Conservation (phyloP, 495 filamentous ascomycete genomes). For the Lindgomyces ingoldianus region DNA sequence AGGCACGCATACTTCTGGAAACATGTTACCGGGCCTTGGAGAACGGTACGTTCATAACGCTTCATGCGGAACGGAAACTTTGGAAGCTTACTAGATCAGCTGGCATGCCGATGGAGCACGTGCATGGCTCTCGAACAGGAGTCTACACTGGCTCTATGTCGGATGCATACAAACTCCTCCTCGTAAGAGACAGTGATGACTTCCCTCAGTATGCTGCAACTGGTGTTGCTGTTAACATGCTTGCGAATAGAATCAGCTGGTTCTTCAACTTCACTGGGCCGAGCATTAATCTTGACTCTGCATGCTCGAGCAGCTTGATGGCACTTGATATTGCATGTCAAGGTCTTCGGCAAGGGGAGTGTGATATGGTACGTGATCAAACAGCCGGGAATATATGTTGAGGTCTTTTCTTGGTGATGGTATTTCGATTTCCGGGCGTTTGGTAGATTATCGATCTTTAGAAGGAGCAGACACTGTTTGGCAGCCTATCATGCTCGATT, state of each 20-base stretch:
- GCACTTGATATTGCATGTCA: slow-evolving; percentile 22
- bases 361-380: neutral
- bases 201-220: slow-evolving; percentile 1
- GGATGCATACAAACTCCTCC: neutral
- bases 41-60: too few relatives aligned
- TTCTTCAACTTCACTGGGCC: slow-evolving; percentile 22
- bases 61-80: too few relatives aligned
- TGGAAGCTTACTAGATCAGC: too few relatives aligned
- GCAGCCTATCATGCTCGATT: too few relatives aligned
- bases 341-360: neutral
- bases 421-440: too few relatives aligned
- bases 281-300: slow-evolving; percentile 18
- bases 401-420: too few relatives aligned
- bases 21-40: slow-evolving; percentile 12
- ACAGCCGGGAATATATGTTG: too few relatives aligned
- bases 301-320: slow-evolving; percentile 23
- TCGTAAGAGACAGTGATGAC: neutral
- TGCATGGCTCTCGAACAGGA: neutral
- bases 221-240: neutral
- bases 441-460: too few relatives aligned
- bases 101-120: neutral
- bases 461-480: too few relatives aligned
- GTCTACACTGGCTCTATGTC: slow-evolving; percentile 11
- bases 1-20: slow-evolving; percentile 9
- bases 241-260: slow-evolving; percentile 21